phyloP scores from a whole-genome alignment of 768 basidiomycete genomes.

The Trichaptum fuscoviolaceum region DNA sequence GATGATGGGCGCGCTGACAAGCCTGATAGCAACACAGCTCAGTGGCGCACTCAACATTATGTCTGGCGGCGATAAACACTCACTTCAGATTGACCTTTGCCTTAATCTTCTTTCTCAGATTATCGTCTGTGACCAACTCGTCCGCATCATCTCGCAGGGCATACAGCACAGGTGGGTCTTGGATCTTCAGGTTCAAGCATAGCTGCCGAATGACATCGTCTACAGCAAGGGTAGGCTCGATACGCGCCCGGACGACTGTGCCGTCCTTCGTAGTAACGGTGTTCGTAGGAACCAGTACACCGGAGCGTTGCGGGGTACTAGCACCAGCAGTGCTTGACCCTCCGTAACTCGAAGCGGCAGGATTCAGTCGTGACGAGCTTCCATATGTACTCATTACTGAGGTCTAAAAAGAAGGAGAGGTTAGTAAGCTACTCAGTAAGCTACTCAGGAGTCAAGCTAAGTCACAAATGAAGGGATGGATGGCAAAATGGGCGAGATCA shows the following conservation, averaged over 20 bases:
- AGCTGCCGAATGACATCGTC: constrained; percentile 82
- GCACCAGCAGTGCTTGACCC: neutral
- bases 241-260: constrained; percentile 71
- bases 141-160: constrained; percentile 79
- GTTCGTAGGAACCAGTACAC: constrained; percentile 72
- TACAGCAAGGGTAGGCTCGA: constrained; percentile 78
- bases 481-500: neutral
- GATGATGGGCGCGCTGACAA: constrained; percentile 73
- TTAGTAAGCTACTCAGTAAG: neutral
- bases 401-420: neutral
- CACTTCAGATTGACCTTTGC: constrained; percentile 75
- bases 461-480: neutral
- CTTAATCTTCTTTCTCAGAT: constrained; percentile 76
- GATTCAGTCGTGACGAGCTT: neutral
- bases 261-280: constrained; percentile 76
- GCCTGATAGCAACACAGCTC: constrained; percentile 33
- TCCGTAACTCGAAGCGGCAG: neutral
- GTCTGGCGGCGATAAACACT: constrained; percentile 21
- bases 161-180: constrained; percentile 65
- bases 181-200: constrained; percentile 74
- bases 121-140: constrained; percentile 83
- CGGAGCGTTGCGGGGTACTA: constrained; percentile 18
- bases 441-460: neutral
- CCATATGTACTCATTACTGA: neutral
- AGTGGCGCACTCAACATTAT: constrained; percentile 10